Conservation (phyloP, 257 asterid species). For the Catharanthus roseus region DNA sequence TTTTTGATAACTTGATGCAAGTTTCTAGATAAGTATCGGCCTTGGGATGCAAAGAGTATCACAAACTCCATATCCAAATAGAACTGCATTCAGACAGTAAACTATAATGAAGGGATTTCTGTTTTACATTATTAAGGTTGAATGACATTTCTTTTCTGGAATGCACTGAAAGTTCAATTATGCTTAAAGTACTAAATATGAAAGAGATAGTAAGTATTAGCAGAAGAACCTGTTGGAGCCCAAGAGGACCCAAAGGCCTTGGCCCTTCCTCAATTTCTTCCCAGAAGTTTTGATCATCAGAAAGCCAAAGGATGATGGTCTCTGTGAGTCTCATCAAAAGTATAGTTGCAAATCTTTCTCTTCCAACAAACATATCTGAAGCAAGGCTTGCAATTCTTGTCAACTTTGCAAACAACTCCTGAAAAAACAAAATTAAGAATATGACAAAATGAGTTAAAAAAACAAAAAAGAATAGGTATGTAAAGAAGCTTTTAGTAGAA, state of each 20-base stretch:
- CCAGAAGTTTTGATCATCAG: conserved; percentile 92
- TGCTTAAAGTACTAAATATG: background rate
- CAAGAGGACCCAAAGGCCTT: conserved; percentile 65
- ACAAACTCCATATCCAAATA: conserved; percentile 97
- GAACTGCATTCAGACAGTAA: conserved; percentile 42
- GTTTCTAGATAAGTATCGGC: conserved; percentile 80
- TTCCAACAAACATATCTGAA: conserved; percentile 73
- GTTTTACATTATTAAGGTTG: background rate
- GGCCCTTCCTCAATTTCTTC: conserved; percentile 79
- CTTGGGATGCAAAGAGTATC: conserved; percentile 88
- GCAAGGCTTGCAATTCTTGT: conserved; percentile 57
- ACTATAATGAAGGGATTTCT: background rate
- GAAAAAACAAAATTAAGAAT: conserved; percentile 3
- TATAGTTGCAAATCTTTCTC: conserved; percentile 83
- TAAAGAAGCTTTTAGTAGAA: background rate
- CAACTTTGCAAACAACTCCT: conserved; percentile 73
- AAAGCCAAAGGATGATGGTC: conserved; percentile 88
- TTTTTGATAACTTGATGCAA: conserved; percentile 89
- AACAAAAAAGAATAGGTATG: too few relatives aligned
- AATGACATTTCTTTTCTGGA: background rate
- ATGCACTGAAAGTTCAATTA: background rate
- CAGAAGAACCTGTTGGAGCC: conserved; percentile 75
- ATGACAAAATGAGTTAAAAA: background rate
- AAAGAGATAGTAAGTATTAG: background rate
- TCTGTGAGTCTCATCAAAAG: conserved; percentile 86